Percentiles rank a stretch among this genome's conserved stretches.
These are phyloP conservation scores for Grigorovia transvaalensis DNA, from an alignment of 805 yeast species.

Conservation along the genomic window DNA sequence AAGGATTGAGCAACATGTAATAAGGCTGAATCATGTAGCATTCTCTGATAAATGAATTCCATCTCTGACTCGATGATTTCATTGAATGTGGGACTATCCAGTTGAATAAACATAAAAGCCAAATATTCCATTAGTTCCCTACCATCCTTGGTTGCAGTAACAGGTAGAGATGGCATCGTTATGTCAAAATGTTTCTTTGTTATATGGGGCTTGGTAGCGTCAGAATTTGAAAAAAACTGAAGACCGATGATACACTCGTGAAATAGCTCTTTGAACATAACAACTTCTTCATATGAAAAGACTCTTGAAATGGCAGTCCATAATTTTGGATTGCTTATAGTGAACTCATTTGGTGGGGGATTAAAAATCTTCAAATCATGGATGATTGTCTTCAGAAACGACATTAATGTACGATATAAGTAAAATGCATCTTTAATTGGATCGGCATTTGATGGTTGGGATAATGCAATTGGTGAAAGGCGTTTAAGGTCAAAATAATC, in stretches of 20 bases:
- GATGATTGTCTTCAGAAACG: slow-evolving; percentile 80
- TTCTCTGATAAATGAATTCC: slow-evolving; percentile 63
- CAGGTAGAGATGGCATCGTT: slow-evolving; percentile 73
- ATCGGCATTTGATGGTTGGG: slow-evolving; percentile 41
- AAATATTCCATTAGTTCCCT: slow-evolving; percentile 92
- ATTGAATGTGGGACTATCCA: slow-evolving; percentile 92
- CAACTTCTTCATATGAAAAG: slow-evolving; percentile 74
- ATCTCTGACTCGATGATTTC: slow-evolving; percentile 80
- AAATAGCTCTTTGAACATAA: slow-evolving; percentile 64
- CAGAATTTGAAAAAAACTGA: slow-evolving; percentile 52
- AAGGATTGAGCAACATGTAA: slow-evolving; percentile 90
- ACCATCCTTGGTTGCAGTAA: slow-evolving; percentile 82
- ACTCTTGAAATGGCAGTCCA: slow-evolving; percentile 86
- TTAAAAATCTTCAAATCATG: slow-evolving; percentile 84
- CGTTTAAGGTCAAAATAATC: slow-evolving; percentile 39
- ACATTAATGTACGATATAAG: slow-evolving; percentile 77
- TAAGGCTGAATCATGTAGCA: slow-evolving; percentile 74
- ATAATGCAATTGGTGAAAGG: slow-evolving; percentile 49
- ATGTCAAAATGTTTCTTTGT: slow-evolving; percentile 41
- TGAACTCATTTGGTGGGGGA: slow-evolving; percentile 57
- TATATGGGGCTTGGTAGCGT: slow-evolving; percentile 16
- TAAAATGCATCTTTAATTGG: slow-evolving; percentile 82
- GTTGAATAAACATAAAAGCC: slow-evolving; percentile 85
- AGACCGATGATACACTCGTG: slow-evolving; percentile 78
- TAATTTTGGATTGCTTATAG: slow-evolving; percentile 40